Percentiles rank a stretch among this genome's conserved stretches.
phyloP scores from a whole-genome alignment of 1,284 basidiomycete species.

The Hemileia vastatrix region DNA sequence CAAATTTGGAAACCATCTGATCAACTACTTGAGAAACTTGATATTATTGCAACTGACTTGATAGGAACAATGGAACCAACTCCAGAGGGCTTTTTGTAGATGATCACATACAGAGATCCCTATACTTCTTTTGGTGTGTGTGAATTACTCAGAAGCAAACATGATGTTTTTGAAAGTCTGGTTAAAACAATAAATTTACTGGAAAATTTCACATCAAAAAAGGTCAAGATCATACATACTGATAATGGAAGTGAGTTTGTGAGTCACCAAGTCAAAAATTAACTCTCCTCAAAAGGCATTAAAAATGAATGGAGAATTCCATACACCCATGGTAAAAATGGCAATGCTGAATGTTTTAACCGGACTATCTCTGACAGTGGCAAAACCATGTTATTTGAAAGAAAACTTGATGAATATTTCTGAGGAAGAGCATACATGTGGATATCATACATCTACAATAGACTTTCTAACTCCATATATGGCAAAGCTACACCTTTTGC shows the following conservation, averaged over 20 bases:
- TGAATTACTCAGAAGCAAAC: too few species aligned
- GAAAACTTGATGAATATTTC: background rate
- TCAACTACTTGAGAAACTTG: too few species aligned
- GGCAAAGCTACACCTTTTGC: background rate
- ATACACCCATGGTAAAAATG: constrained; percentile 7
- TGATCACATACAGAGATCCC: too few species aligned
- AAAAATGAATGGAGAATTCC: constrained; percentile 3
- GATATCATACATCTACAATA: constrained; percentile 3
- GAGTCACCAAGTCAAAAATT: background rate
- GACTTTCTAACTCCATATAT: constrained; percentile 3
- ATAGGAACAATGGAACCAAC: too few species aligned
- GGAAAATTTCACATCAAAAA: background rate
- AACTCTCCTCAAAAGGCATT: constrained; percentile 9
- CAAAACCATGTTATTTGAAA: background rate
- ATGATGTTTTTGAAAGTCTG: too few species aligned
- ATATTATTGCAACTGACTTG: too few species aligned
- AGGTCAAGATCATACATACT: constrained; percentile 1
- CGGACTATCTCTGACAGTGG: constrained; percentile 8
- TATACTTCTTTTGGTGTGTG: too few species aligned
- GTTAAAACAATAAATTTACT: too few species aligned
- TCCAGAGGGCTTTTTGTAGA: too few species aligned
- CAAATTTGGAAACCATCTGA: too few species aligned
- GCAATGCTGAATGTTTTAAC: constrained; percentile 5
- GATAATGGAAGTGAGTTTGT: constrained; percentile 11
- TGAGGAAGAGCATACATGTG: constrained; percentile 7